These are phyloP conservation scores for Chytridium lagenaria DNA, from an alignment of 371 early-diverging fungal species.

Conservation along the genomic window DNA sequence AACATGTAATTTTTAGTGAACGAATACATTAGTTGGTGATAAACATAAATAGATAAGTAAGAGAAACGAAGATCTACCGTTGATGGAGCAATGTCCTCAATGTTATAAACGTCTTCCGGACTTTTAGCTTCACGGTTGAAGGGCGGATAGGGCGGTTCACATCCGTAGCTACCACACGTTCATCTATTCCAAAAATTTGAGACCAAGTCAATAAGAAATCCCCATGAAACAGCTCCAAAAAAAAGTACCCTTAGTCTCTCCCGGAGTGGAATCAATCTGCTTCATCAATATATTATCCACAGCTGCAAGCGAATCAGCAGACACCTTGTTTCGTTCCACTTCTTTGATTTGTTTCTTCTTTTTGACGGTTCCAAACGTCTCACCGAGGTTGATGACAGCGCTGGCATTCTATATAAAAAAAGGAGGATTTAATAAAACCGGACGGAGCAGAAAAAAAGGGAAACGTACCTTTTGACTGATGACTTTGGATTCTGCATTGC, in stretches of 20 bases:
- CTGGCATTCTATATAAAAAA: constrained; percentile 45
- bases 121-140: constrained; percentile 61
- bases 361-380: constrained; percentile 92
- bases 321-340: constrained; percentile 82
- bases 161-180: too few species aligned
- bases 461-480: too few species aligned
- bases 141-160: too few species aligned
- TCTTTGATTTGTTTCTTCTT: constrained; percentile 77
- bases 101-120: constrained; percentile 75
- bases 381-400: constrained; percentile 79
- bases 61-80: constrained; percentile 61
- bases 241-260: constrained; percentile 60
- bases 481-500: too few species aligned
- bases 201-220: too few species aligned
- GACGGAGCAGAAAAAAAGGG: too few species aligned
- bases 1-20: too few species aligned
- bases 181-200: too few species aligned
- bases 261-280: constrained; percentile 64
- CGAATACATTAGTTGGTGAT: too few species aligned
- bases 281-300: constrained; percentile 65
- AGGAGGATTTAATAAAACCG: background rate
- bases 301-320: constrained; percentile 62
- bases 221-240: too few species aligned
- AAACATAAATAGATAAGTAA: constrained; percentile 31
- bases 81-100: constrained; percentile 69